Evolutionary conservation across 345 rosid genomes (phyloP), one percentile per base, ranked within the genome.

Genomic region (Luvunga scandens): DNA sequence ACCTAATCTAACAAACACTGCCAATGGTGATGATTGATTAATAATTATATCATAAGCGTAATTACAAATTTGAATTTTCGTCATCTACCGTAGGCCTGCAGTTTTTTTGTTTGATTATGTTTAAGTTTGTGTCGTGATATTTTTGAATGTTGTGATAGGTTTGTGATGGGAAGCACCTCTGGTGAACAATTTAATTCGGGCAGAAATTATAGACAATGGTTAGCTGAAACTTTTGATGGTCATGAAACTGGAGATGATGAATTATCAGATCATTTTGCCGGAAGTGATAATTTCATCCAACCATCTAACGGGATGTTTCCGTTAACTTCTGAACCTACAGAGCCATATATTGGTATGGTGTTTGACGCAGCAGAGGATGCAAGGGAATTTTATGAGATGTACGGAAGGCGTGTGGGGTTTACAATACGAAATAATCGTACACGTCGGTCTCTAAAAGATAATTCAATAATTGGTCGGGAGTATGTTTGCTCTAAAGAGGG

Each of bases 401-500:
- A 83, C 78, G 88, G 88, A 38, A 72, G 86, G 79, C 80, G 16
- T 5, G 62, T 81, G 76, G 84, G 86, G 18, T 85, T 83, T 66
- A 85, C 88, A 25, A 85, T 85, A 71, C 77, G 86, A 21, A 85
- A 79, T 48, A 83, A 85, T 66, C 86, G 88, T 67, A 83, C 83
- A 31, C 88, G 86, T 5, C 60, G 83, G 31, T 85, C 88, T 36
- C 84, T 85, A 65, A 83, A 85, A 75, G 84, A 85, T 76, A 85
- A 81, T 45, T 85, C 88, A 1, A 83, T 85, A 78, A 83, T 83
- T 72, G 88, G 85, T 55, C 80, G 88, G 30, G 88, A 85, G 76
- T 83, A 76, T 85, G 86, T 83, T 63, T 85, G 88, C 77, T 83
- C 86, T 24, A 83, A 83, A 73, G 86, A 83, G 76, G 88, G 86